Percentiles rank a stretch among this genome's conserved stretches.
These are phyloP conservation scores for Mycena capillaripes DNA, from an alignment of 768 basidiomycete genomes.

Conservation along the genomic window DNA sequence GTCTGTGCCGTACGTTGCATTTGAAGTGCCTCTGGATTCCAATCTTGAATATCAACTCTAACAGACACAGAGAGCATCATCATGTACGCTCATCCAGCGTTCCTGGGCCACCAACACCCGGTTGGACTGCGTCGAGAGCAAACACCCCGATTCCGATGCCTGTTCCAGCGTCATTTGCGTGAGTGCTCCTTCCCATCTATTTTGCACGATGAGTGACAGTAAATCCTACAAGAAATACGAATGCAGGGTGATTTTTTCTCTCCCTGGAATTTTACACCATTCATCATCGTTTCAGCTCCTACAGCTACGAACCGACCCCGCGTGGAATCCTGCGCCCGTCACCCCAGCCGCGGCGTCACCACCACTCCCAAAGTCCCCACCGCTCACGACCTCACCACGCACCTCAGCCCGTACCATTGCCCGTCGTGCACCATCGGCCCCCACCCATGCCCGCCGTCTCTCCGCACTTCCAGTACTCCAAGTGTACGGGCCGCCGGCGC, in stretches of 20 bases:
- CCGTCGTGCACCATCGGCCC: slow-evolving; percentile 12
- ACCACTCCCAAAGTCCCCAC: too few species aligned
- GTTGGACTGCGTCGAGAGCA: slow-evolving; percentile 10
- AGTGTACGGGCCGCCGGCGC: slow-evolving; percentile 40
- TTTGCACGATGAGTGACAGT: not conserved
- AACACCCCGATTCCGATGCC: slow-evolving; percentile 20
- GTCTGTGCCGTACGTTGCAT: slow-evolving; percentile 21
- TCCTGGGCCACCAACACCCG: slow-evolving; percentile 17
- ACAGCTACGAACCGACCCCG: slow-evolving; percentile 18
- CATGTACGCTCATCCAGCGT: slow-evolving; percentile 15
- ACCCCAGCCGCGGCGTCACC: slow-evolving; percentile 7
- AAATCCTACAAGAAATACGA: slow-evolving; percentile 4
- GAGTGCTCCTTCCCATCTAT: not conserved
- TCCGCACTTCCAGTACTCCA: slow-evolving; percentile 38
- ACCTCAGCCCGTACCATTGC: not conserved
- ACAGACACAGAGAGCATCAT: slow-evolving; percentile 16
- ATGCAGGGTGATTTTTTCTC: slow-evolving; percentile 7
- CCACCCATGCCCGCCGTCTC: slow-evolving; percentile 8
- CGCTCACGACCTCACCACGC: not conserved
- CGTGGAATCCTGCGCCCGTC: slow-evolving; percentile 27
- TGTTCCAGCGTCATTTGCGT: slow-evolving; percentile 8
- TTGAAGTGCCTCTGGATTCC: not conserved
- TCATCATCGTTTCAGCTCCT: not conserved
- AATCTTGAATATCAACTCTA: not conserved
- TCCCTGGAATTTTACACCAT: not conserved